Conservation (phyloP, 2,329 filamentous ascomycete species). For the Phoma sp. region DNA sequence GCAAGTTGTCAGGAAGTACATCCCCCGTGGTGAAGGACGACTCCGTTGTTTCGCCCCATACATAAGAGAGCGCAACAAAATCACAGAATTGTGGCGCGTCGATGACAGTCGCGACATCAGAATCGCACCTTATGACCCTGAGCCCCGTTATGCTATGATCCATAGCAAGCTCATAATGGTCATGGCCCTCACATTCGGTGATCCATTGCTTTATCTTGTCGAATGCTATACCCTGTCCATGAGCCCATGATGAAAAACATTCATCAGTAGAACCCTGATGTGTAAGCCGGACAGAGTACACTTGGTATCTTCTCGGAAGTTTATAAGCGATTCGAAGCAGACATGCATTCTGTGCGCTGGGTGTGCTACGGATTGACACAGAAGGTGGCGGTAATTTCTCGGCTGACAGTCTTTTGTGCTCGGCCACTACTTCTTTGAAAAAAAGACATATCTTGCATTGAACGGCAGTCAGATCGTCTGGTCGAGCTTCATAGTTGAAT, state of each 20-base stretch:
- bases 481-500: neutral
- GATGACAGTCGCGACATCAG: neutral
- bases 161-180: neutral
- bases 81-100: neutral
- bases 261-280: neutral
- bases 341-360: neutral
- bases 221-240: neutral
- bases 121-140: neutral
- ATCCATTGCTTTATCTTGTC: neutral
- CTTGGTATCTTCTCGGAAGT: neutral
- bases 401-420: neutral
- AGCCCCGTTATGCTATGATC: neutral
- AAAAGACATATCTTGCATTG: neutral
- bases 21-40: neutral
- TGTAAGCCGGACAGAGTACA: neutral
- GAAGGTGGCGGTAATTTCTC: neutral
- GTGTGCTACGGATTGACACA: neutral
- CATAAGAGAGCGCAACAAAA: neutral
- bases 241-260: neutral
- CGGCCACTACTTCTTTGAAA: neutral
- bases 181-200: neutral
- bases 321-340: neutral
- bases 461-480: neutral
- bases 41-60: neutral
- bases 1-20: neutral